Percentiles rank a stretch among this genome's conserved stretches.
These are phyloP conservation scores for Paulownia fortunei DNA, from an alignment of 257 asterid genomes.

Conservation along the genomic window DNA sequence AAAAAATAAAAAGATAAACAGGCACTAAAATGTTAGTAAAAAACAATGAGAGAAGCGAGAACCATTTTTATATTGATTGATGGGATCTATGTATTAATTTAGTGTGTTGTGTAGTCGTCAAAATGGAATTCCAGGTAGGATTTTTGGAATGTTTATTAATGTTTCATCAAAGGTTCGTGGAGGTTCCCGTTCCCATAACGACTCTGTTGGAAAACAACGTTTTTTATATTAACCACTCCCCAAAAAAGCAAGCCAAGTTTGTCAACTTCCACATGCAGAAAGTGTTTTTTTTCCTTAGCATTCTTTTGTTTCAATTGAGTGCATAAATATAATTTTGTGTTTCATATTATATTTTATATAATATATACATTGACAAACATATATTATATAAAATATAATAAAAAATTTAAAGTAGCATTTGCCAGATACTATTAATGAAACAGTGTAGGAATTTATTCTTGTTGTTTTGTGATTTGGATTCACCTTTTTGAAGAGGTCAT, in stretches of 20 bases:
- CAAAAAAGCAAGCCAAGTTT: conserved; percentile 33
- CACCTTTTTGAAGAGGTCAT: conserved; percentile 1
- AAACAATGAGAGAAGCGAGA: background rate
- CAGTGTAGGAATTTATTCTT: background rate
- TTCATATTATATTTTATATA: too few species aligned
- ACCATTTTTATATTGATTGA: background rate
- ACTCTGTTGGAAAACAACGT: conserved; percentile 22
- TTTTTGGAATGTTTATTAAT: conserved; percentile 30
- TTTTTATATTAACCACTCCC: conserved; percentile 32
- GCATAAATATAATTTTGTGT: too few species aligned
- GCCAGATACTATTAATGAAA: too few species aligned
- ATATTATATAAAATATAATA: too few species aligned
- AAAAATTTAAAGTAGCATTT: too few species aligned
- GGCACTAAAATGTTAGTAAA: background rate
- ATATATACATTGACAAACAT: too few species aligned
- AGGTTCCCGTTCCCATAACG: conserved; percentile 28
- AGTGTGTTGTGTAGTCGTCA: background rate
- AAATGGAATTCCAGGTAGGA: conserved; percentile 60
- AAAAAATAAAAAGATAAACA: too few species aligned
- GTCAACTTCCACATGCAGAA: conserved; percentile 63
- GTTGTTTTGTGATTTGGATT: background rate
- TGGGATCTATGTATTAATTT: conserved; percentile 21
- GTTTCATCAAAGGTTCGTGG: conserved; percentile 15
- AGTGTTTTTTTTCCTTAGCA: background rate
- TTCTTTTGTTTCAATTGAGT: too few species aligned